A percentile compares a stretch with the other conserved stretches of the same genome.
These are phyloP conservation scores for Ramaria sp. DNA, from an alignment of 768 basidiomycete species.

Conservation along the genomic window DNA sequence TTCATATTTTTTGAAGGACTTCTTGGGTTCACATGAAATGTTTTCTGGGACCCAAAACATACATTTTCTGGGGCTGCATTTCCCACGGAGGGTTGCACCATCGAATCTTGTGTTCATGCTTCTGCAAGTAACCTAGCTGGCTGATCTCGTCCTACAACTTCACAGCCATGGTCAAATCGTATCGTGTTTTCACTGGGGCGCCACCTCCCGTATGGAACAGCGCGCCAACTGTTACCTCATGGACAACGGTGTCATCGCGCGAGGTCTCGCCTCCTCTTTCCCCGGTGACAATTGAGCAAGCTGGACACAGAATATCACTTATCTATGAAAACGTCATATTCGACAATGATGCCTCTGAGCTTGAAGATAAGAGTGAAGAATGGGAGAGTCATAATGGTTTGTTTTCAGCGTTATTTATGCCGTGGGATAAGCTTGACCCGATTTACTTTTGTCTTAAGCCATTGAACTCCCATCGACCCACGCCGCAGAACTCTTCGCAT, in stretches of 20 bases:
- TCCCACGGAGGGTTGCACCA: too few relatives aligned
- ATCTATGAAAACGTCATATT: constrained; percentile 71
- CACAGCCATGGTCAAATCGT: not conserved
- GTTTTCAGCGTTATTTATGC: not conserved
- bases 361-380: constrained; percentile 15
- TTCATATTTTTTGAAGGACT: too few relatives aligned
- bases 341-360: constrained; percentile 31
- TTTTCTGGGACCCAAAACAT: too few relatives aligned
- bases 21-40: too few relatives aligned
- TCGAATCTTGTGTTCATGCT: too few relatives aligned
- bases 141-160: too few relatives aligned
- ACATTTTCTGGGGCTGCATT: too few relatives aligned
- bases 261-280: constrained; percentile 20
- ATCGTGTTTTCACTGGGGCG: constrained; percentile 7
- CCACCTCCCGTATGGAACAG: not conserved
- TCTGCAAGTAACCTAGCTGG: too few relatives aligned
- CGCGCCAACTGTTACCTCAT: not conserved
- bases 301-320: constrained; percentile 56
- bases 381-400: constrained; percentile 14
- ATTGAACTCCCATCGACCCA: not conserved
- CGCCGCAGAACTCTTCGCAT: constrained; percentile 5
- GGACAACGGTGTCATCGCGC: not conserved
- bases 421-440: not conserved
- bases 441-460: not conserved
- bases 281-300: constrained; percentile 50